Base-by-base conservation (phyloP, 331 rosid genomes). In the Spiraea crenata region DNA sequence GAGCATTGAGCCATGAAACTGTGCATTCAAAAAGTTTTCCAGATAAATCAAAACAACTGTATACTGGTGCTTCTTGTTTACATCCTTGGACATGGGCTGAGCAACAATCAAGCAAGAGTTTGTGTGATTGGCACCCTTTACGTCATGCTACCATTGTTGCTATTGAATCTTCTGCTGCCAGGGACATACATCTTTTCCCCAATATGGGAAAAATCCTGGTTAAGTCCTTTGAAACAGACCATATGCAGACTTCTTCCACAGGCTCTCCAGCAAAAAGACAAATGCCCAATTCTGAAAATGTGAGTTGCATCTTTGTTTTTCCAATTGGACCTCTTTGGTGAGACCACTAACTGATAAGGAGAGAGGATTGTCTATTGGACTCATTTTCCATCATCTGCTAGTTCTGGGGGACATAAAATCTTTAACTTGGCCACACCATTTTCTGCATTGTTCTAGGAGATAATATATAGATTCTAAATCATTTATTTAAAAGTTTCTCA, bases 131-230 rank as follows among this genome's bases (percentile, higher is more conserved):
- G 59, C 97, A 90, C 77, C 99, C 99, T 74, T 77, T 91, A 72
- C 85, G 70, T 12, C 99, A 93, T 83, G 92, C 95, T 79, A 86
- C 96, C 61, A 74, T 89, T 67, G 96, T 88, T 42, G 92, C 92
- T 65, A 87, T 93, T 65, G 97, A 93, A 82, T 83, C 91, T 76
- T 89, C 96, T 71, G 92, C 96, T 63, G 89, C 91, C 63, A 82
- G 99, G 80, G 97, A 91, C 80, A 81, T 84, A 56, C 64, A 4
- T 39, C 85, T 89, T 72, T 93, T 84, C 66, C 90, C 92, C 57
- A 70, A 55, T 58, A 56, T 51, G 54, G 79, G 54, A 3, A 74
- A 75, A 59, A 54, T 41, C 70, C 82, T 70, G 77, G 82, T 76
- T 48, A 75, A 70, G 51, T 76, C 72, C 55, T 63, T 72, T 67